Evolutionary conservation across 805 yeast genomes (phyloP), one percentile per base, ranked within the genome.

Genomic region (Peterozyma toletana): DNA sequence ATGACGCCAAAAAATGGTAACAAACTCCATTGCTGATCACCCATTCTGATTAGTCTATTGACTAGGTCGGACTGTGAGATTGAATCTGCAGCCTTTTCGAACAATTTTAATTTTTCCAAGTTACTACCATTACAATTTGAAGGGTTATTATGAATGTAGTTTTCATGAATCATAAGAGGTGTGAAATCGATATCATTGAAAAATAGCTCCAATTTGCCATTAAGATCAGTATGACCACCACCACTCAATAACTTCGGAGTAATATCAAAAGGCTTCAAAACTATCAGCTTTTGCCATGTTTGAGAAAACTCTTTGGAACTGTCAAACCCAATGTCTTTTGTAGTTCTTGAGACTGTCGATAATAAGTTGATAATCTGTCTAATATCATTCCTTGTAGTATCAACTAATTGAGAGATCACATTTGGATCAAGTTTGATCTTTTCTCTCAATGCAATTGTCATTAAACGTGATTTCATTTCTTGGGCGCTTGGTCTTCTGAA

Each of bases 161-260:
- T 93, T 60, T 93, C 99, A 58, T 91, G 97, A 42, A 93, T 77
- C 98, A 93, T 91, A 48, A 91, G 70, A 5, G 99, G 98, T 1
- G 95, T 81, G 59, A 93, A 84, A 57, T 89, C 96, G 63, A 87
- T 86, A 63, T 93, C 99, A 62, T 88, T 89, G 68, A 93, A 93
- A 58, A 89, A 93, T 42, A 88, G 71, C 53, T 86, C 91, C 55
- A 91, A 81, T 58, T 88, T 86, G 50, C 88, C 96, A 60, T 82
- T 84, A 49, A 91, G 60, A 44, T 79, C 68, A 60, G 80, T 85
- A 13, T 77, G 70, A 17, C 75, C 73, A 0, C 83, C 83, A 49
- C 73, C 70, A 7, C 27, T 21, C 39, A 91, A 68, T 36, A 87
- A 64, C 52, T 76, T 77, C 21, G 80, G 83, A 1, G 85, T 75